Percentiles rank a stretch among this genome's conserved stretches.
These are phyloP conservation scores for Leucocoprinus leucothites DNA, from an alignment of 768 basidiomycete species.

Conservation along the genomic window DNA sequence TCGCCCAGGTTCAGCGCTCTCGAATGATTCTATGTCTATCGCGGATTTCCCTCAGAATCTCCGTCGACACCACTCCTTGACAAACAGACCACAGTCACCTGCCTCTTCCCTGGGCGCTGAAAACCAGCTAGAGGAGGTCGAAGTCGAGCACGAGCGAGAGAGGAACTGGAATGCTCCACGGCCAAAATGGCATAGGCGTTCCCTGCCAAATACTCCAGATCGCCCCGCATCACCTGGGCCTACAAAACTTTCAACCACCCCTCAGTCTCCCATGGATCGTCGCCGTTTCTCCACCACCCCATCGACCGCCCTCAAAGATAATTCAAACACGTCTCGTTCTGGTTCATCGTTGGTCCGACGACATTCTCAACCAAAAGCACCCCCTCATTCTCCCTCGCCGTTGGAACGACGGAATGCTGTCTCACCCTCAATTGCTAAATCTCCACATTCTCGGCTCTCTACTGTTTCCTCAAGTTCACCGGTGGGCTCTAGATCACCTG, in stretches of 20 bases:
- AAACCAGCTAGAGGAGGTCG: slow-evolving; percentile 25
- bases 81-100: slow-evolving; percentile 41
- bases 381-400: slow-evolving; percentile 13
- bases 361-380: neutral
- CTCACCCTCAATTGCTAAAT: neutral
- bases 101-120: slow-evolving; percentile 27
- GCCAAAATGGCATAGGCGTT: slow-evolving; percentile 44
- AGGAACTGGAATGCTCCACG: slow-evolving; percentile 71
- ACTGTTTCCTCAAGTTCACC: neutral
- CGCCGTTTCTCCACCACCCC: neutral
- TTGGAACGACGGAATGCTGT: slow-evolving; percentile 1
- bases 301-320: neutral
- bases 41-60: slow-evolving; percentile 15
- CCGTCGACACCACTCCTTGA: slow-evolving; percentile 30
- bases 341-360: neutral
- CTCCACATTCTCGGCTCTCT: neutral
- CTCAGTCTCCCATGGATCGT: slow-evolving; percentile 1
- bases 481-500: slow-evolving; percentile 1
- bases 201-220: slow-evolving; percentile 11
- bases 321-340: neutral
- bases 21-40: slow-evolving; percentile 29
- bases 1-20: slow-evolving; percentile 37
- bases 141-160: slow-evolving; percentile 43
- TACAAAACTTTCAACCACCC: slow-evolving; percentile 4
- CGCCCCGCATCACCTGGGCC: slow-evolving; percentile 14